Conservation (phyloP, 176 grass and related monocot genomes). For the Rhynchospora breviuscula region DNA sequence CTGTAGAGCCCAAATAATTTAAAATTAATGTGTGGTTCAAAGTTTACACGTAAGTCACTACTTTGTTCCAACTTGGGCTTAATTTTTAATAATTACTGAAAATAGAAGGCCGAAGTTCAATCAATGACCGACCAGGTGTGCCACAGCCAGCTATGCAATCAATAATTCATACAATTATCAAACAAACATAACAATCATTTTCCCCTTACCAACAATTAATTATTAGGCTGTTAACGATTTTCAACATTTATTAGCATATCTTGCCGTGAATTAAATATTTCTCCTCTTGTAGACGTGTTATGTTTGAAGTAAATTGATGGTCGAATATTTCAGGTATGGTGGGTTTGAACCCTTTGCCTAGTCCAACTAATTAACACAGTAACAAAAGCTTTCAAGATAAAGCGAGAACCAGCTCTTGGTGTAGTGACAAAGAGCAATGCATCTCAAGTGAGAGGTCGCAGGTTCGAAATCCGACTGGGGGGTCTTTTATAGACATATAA, state of each 20-base stretch:
- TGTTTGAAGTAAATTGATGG: background rate
- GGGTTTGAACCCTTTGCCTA: background rate
- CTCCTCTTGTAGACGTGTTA: background rate
- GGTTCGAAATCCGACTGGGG: no score
- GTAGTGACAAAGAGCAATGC: no score
- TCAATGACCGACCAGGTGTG: background rate
- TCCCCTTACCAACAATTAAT: no score
- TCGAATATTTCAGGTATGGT: background rate
- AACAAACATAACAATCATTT: background rate
- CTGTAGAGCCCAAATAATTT: background rate
- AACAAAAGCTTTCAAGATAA: background rate
- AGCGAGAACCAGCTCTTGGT: no score
- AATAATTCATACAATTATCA: background rate
- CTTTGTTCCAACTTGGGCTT: background rate
- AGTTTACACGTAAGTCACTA: background rate
- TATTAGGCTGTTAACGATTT: background rate
- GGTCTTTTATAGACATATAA: no score
- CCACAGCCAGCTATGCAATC: background rate
- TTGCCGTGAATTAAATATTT: background rate
- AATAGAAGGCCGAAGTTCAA: background rate
- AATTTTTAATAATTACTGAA: background rate
- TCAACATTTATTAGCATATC: background rate
- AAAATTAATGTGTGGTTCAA: background rate
- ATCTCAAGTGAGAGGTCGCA: no score
- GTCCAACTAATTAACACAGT: conserved; percentile 1